Conservation (phyloP, 495 filamentous ascomycete genomes). For the Lasiosphaeria ovina region DNA sequence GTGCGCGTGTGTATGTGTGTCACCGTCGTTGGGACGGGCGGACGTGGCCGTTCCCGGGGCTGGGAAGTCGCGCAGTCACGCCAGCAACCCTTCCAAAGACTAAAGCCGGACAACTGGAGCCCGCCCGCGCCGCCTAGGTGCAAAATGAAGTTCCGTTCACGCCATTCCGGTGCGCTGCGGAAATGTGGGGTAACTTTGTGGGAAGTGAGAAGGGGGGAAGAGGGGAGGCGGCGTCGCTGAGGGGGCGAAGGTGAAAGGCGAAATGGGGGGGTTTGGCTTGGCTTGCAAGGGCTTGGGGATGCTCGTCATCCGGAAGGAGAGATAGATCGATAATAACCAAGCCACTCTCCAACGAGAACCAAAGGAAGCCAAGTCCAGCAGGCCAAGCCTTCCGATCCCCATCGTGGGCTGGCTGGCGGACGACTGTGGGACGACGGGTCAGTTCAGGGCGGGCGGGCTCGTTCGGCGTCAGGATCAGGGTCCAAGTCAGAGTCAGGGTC, state of each 20-base stretch:
- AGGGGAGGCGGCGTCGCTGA: background rate
- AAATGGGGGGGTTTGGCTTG: background rate
- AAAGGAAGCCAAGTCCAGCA: background rate
- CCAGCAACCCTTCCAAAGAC: too few relatives aligned
- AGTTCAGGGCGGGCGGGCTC: too few relatives aligned
- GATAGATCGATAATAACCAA: background rate
- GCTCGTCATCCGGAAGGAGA: background rate
- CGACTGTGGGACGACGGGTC: background rate
- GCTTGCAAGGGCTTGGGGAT: background rate
- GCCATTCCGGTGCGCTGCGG: background rate
- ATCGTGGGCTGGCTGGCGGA: background rate
- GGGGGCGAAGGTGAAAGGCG: background rate
- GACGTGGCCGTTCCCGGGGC: background rate
- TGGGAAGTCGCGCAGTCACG: too few relatives aligned
- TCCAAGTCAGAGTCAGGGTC: too few relatives aligned
- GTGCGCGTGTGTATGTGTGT: background rate
- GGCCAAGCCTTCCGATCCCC: background rate
- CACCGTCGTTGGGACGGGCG: background rate
- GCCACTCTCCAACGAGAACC: background rate
- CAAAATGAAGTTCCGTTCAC: background rate
- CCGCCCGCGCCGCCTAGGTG: too few relatives aligned
- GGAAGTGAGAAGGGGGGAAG: background rate
- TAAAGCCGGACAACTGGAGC: too few relatives aligned
- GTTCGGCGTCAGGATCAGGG: too few relatives aligned
- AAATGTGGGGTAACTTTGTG: background rate